Base-by-base conservation (phyloP, 2,329 filamentous ascomycete genomes). In the Neofusicoccum laricinum region DNA sequence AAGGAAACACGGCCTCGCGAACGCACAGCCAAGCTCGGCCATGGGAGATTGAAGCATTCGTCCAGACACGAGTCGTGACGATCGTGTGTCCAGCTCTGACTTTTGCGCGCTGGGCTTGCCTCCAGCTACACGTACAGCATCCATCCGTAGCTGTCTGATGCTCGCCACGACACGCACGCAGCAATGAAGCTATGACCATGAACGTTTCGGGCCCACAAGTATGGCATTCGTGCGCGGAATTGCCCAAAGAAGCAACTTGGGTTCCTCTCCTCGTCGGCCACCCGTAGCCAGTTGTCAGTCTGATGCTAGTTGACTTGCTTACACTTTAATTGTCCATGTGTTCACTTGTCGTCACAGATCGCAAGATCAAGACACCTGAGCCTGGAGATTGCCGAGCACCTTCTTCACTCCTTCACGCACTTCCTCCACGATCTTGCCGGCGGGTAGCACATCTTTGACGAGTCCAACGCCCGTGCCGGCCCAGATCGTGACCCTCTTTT, bases 381-480 rank as follows among this genome's bases (percentile, higher is more conserved):
- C 25, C 14, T 38, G n/a, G 8, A 46, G 30, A 17, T 8, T 36
- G 11, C 43, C 32, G 2, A 82, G 50, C n/a, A 79, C 67, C 36
- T 59, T 68, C 55, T 63, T 73, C 25, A 76, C 73, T 38, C 78
- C 79, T 5, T 76, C 72, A 46, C 81, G 75, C 3, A 81, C 74
- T 64, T 84, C 80, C 51, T 73, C 72, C 2, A 86, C 80, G 69
- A 89, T 86, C 8, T 83, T 79, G 10, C 72, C 78, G 2, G 85
- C 86, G 10, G 76, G 71, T 67, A 79, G 78, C 0, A 85, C 76
- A 40, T 81, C 73, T 51, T 73, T 83, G 1, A 88, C 79, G 65
- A 89, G 75, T 0, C 87, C 87, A 11, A 89, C 82, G 0, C 82
- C 86, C 17, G 84, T 84, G 3, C 87, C 87, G 15, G 85, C 86